Evolutionary conservation across 2,329 filamentous ascomycete species (phyloP), one percentile per base, ranked within the genome.

Genomic region (Chrysoporthe deuterocubensis): DNA sequence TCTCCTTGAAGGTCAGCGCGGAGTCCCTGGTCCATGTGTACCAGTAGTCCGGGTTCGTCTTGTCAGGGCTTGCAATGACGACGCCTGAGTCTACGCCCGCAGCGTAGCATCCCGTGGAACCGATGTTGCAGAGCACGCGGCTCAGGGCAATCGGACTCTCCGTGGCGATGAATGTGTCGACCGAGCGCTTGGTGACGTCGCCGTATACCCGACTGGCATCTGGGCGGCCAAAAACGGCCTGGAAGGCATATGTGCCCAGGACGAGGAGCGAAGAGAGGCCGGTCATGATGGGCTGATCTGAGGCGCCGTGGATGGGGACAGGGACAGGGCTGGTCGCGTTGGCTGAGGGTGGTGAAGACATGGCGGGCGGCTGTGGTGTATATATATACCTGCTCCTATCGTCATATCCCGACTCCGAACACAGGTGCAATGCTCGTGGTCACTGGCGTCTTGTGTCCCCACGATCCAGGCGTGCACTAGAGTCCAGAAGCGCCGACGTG

Each of bases 21-120:
- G 90, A 85, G 76, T 95, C 92, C 74, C 92, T 82, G 1, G 89
- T 93, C 92, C 92, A 95, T 0, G 90, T 93, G 74, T 89, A 94
- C 75, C 86, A 94, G 77, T 94, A 90, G 72, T 88, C 80, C 5
- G 87, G 88, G 62, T 85, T 78, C 18, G 71, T 71, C 46, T 78
- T 85, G 70, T 83, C 85, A 4, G 88, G 88, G 54, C 83, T 85
- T 18, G 88, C 88, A 73, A 90, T 78, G 18, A 89, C 85, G 44
- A 85, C 74, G 3, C 87, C 87, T 1, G 82, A 74, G 44, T 74
- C 76, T 4, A 82, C 85, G 2, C 83, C 84, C 11, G 75, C 68
- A 18, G 81, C 81, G 70, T 84, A 77, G 71, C 84, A 84, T 37
- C 87, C 87, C 65, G 76, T 76, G 11, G 85, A 76, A 3, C 88